Evolutionary conservation across 31 red algal genomes (phyloP), one percentile per base, ranked within the genome.

Genomic region (Endocladia muricata): DNA sequence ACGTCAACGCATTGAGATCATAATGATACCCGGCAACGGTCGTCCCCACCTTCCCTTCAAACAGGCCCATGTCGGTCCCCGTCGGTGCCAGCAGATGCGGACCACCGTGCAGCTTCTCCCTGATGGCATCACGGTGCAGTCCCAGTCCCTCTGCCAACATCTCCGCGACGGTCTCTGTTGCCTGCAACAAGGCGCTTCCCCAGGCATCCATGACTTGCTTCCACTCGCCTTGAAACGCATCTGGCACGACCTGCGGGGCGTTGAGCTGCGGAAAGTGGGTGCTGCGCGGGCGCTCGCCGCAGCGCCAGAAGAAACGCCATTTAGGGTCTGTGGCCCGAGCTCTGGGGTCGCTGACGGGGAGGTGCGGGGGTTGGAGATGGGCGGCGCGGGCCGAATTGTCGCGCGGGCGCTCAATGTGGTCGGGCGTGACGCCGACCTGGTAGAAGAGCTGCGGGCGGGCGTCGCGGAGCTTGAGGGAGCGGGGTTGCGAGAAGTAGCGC

Each of bases 71-170:
- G 71, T 93, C 90, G 29, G 88, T 63, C 7, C 89, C 95, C n/a
- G 89, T 97, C 8, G 95, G 95, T 3, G 90, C 95, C 6, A 97
- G 91, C 64, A 93, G 59, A 78, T 97, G 95, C 19, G 95, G 91
- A 23, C 90, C 95, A 2, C 22, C 34, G 1, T 56, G 13, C 67
- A 97, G 65, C 49, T 86, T 76, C 2, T 71, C 64, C 31, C 44
- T n/a, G n/a, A 97, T 73, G 23, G 79, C 44, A 23, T 65, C 59
- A 48, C 44, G 80, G 4, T 26, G 25, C 22, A 91, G 74, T 5
- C 79, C 70, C 30, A 97, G 68, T 54, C 95, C 95, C 21, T 93
- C 29, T 11, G 95, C 90, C 36, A 97, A 49, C 95, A 97, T 89
- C 40, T 89, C 77, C 7, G 90, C 55, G 6, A 90, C 88, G 6